Percentiles rank a stretch among this genome's conserved stretches.
Evolutionary conservation across 2,329 filamentous ascomycete genomes (phyloP).

Genomic region (Teratosphaeria viscida): DNA sequence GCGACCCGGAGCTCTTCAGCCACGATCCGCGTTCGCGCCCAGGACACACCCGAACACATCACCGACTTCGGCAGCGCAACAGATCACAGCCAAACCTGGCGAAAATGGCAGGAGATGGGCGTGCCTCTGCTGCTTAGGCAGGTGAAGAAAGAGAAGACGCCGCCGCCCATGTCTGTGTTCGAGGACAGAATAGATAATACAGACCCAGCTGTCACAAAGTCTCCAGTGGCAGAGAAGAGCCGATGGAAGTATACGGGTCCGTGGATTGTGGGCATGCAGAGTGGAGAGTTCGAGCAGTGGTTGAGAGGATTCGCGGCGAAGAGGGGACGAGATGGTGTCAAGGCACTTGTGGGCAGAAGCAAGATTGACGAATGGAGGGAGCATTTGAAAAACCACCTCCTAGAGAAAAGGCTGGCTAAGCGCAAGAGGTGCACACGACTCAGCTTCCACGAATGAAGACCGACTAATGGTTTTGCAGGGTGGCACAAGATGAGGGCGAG

Average conservation of each 20-base stretch:
- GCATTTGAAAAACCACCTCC: constrained; percentile 18
- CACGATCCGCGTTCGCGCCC: constrained; percentile 61
- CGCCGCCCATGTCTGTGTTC: constrained; percentile 25
- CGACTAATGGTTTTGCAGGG: not conserved
- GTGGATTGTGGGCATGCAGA: constrained; percentile 47
- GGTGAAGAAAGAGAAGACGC: constrained; percentile 3
- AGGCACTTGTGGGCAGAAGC: constrained; percentile 24
- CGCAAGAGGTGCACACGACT: not conserved
- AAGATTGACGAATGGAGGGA: constrained; percentile 21
- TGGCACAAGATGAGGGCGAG: constrained; percentile 13
- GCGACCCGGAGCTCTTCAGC: constrained; percentile 63
- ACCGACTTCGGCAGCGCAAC: constrained; percentile 79
- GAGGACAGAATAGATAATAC: constrained; percentile 37
- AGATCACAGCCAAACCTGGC: constrained; percentile 68
- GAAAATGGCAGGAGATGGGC: constrained; percentile 77
- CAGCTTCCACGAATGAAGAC: not conserved
- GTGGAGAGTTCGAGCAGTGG: constrained; percentile 45
- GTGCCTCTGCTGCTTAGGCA: constrained; percentile 53
- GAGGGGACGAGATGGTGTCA: constrained; percentile 6
- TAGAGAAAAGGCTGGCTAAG: constrained; percentile 6
- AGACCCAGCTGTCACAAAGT: constrained; percentile 10
- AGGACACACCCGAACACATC: constrained; percentile 79
- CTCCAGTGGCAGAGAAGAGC: constrained; percentile 15
- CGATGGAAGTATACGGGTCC: constrained; percentile 50
- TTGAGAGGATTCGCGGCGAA: constrained; percentile 27